phyloP scores from a whole-genome alignment of 2,329 filamentous ascomycete genomes.

The Claviceps citrina region DNA sequence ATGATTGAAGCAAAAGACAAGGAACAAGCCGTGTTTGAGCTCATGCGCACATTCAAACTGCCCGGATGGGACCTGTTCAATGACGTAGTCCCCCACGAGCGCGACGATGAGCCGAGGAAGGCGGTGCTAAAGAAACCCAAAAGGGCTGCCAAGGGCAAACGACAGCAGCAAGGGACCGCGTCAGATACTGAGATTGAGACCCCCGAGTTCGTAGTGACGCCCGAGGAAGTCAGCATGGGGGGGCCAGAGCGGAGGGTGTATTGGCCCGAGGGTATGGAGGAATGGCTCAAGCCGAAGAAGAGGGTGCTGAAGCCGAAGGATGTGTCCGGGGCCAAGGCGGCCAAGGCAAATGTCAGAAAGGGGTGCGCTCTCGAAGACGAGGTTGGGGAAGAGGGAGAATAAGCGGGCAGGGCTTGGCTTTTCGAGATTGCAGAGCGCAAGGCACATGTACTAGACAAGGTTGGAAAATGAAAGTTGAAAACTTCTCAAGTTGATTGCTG shows the following conservation, averaged over 20 bases:
- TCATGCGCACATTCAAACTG: conserved; percentile 78
- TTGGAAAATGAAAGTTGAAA: too few species aligned
- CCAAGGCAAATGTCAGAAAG: background rate
- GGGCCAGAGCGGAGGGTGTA: conserved; percentile 70
- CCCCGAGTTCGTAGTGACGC: conserved; percentile 33
- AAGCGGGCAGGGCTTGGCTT: background rate
- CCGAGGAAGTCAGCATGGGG: conserved; percentile 72
- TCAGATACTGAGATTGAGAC: conserved; percentile 22
- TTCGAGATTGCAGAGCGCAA: too few species aligned
- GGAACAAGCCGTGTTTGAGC: conserved; percentile 86
- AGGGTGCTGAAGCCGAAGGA: conserved; percentile 40
- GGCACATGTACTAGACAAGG: too few species aligned
- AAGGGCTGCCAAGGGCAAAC: conserved; percentile 23
- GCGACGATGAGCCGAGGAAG: conserved; percentile 54
- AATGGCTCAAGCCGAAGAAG: conserved; percentile 76
- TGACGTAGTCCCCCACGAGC: conserved; percentile 61
- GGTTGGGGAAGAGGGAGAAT: background rate
- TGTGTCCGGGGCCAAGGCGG: background rate
- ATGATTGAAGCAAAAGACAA: conserved; percentile 99
- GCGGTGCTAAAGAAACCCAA: conserved; percentile 24
- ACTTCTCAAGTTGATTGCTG: too few species aligned
- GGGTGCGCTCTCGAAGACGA: background rate
- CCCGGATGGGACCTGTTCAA: conserved; percentile 64
- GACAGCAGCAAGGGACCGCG: conserved; percentile 19
- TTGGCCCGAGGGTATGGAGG: conserved; percentile 80